A percentile compares a stretch with the other conserved stretches of the same genome.
These are phyloP conservation scores for Clathrus columnatus DNA, from an alignment of 768 basidiomycete genomes.

Conservation along the genomic window DNA sequence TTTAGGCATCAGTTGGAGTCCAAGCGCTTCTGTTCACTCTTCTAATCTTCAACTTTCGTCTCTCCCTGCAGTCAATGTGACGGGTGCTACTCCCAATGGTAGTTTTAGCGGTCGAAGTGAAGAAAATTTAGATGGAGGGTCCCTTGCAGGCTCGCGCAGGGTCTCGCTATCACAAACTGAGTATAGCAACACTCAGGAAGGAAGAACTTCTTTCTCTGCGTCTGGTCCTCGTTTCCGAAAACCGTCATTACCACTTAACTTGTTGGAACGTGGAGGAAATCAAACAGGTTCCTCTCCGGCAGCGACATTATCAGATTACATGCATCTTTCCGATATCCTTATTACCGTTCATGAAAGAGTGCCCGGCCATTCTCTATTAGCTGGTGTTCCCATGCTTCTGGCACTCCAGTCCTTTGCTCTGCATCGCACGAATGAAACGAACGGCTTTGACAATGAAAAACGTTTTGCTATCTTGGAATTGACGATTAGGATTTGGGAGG, in stretches of 20 bases:
- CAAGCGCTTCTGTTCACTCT: constrained; percentile 25
- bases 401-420: constrained; percentile 49
- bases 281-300: constrained; percentile 24
- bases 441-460: constrained; percentile 25
- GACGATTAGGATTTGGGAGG: constrained; percentile 54
- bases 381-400: constrained; percentile 81
- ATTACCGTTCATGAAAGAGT: constrained; percentile 57
- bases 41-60: constrained; percentile 21
- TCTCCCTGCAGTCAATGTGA: constrained; percentile 24
- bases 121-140: constrained; percentile 17
- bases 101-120: constrained; percentile 17
- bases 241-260: constrained; percentile 11
- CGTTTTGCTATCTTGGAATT: constrained; percentile 52
- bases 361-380: constrained; percentile 67
- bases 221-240: constrained; percentile 5
- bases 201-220: constrained; percentile 30
- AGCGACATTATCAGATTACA: constrained; percentile 68
- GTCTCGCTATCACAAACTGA: constrained; percentile 15
- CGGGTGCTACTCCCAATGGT: constrained; percentile 24
- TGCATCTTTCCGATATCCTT: constrained; percentile 60
- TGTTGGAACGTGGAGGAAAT: constrained; percentile 9
- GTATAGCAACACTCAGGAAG: constrained; percentile 16
- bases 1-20: constrained; percentile 34
- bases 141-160: constrained; percentile 16
- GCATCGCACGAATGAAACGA: constrained; percentile 29